These are phyloP conservation scores for Talaromyces trachyspermus DNA, from an alignment of 495 filamentous ascomycete species.

Conservation along the genomic window DNA sequence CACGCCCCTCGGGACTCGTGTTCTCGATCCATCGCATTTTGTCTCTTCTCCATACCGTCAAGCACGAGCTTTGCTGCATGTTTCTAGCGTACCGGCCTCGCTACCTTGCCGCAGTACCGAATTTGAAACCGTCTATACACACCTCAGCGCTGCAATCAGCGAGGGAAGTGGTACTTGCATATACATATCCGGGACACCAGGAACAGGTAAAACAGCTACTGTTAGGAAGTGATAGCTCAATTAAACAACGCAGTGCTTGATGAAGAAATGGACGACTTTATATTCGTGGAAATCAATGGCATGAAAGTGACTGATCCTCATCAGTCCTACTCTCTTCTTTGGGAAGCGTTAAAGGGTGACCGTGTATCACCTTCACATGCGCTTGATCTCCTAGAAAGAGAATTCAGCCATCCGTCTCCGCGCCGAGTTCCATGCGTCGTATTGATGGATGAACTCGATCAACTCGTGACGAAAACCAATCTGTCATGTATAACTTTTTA, in stretches of 20 bases:
- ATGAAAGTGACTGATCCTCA: conserved; percentile 99
- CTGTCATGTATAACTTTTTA: conserved; percentile 99
- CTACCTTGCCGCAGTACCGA: conserved; percentile 90
- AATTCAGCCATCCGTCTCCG: conserved; percentile 85
- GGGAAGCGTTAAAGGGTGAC: conserved; percentile 92
- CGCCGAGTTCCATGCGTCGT: conserved; percentile 93
- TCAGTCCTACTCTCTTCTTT: conserved; percentile 89
- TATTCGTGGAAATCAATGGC: conserved; percentile 98
- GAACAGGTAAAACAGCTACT: conserved; percentile 98
- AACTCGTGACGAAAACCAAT: conserved; percentile 96
- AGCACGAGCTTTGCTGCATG: conserved; percentile 82
- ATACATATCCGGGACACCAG: conserved; percentile 98
- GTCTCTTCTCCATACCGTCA: conserved; percentile 87
- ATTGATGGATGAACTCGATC: conserved; percentile 98
- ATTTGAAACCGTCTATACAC: conserved; percentile 84
- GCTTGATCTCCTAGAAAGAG: conserved; percentile 78
- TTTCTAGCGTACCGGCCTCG: conserved; percentile 80
- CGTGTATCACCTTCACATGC: conserved; percentile 89
- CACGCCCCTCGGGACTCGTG: conserved; percentile 82
- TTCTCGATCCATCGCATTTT: conserved; percentile 68
- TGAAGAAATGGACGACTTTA: conserved; percentile 97
- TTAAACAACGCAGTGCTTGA: conserved; percentile 75
- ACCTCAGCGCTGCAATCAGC: conserved; percentile 89
- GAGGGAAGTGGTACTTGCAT: conserved; percentile 92
- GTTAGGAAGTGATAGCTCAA: conserved; percentile 91